Evolutionary conservation across 2,329 filamentous ascomycete genomes (phyloP), one percentile per base, ranked within the genome.

Genomic region (Clathrospora elynae): DNA sequence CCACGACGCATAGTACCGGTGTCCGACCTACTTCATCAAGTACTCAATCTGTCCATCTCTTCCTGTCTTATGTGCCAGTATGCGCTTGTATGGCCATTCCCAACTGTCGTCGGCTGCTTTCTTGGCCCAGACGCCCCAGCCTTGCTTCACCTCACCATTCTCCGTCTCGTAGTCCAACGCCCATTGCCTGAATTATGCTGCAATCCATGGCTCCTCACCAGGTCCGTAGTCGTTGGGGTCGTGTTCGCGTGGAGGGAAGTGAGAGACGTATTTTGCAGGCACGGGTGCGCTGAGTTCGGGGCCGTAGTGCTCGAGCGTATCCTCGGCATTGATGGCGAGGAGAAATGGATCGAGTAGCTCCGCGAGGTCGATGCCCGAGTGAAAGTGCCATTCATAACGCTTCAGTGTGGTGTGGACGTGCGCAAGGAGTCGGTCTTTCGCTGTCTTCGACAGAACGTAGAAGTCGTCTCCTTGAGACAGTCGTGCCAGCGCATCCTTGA

Each of bases 11-110:
- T 23, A 28, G 24, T 39, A 51, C n/a, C 52, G 23, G 34, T 43
- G 35, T 5, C 53, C 50, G 13, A 56, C 44, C 50, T 47, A 51
- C 35, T 53, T 49, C 8, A 53, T 44, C 8, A 53, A 35, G 18
- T 56, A 56, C 18, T 31, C 13, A 5, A 51, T 17, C 14, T 20
- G 19, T 0, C 50, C 50, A 36, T 51, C 16, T 5, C 6, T 11
- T 3, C 34, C 37, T 11, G 38, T 42, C 31, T 43, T 49, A 25
- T 51, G 49, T 3, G 29, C 40, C 0, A 51, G 14, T 26, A 51
- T 53, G 8, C 46, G 31, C 23, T 55, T 55, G 38, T 46, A 57
- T 4, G 49, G 49, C 51, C 49, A 57, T 5, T 48, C 41, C 51
- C 49, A 57, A 16, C 26, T 42, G 4, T 45, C 45, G 10, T 42